phyloP scores from a whole-genome alignment of 345 rosid species.

The Salix viminalis region DNA sequence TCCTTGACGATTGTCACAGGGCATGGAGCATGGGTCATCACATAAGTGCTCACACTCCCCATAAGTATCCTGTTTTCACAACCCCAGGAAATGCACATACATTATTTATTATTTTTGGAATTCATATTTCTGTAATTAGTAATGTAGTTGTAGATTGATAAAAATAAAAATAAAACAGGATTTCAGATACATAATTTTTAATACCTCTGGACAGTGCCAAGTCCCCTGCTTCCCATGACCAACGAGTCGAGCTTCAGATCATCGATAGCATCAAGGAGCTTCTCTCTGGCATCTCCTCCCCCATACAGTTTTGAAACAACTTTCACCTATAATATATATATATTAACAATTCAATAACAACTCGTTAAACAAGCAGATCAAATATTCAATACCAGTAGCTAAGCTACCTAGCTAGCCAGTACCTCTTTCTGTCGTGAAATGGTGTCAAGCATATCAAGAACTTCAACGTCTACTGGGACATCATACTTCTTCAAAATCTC shows the following conservation, averaged over 20 bases:
- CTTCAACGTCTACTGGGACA: conserved; percentile 51
- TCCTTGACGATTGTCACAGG: conserved; percentile 58
- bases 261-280: conserved; percentile 59
- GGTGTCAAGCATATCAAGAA: conserved; percentile 85
- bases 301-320: conserved; percentile 63
- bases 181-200: too few relatives aligned
- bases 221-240: conserved; percentile 96
- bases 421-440: conserved; percentile 85
- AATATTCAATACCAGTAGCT: too few relatives aligned
- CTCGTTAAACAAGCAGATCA: neutral
- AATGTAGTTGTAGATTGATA: too few relatives aligned
- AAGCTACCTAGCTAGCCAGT: neutral
- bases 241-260: conserved; percentile 80
- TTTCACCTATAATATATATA: conserved; percentile 33
- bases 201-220: conserved; percentile 74
- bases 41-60: conserved; percentile 62
- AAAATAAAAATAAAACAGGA: too few relatives aligned
- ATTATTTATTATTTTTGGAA: neutral
- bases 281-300: conserved; percentile 95
- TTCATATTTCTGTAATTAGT: too few relatives aligned
- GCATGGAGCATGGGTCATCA: conserved; percentile 46
- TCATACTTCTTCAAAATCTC: conserved; percentile 55
- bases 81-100: neutral
- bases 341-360: neutral
- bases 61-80: conserved; percentile 64